Base-by-base conservation (phyloP, 306 rosid species). In the Quercus parvula region DNA sequence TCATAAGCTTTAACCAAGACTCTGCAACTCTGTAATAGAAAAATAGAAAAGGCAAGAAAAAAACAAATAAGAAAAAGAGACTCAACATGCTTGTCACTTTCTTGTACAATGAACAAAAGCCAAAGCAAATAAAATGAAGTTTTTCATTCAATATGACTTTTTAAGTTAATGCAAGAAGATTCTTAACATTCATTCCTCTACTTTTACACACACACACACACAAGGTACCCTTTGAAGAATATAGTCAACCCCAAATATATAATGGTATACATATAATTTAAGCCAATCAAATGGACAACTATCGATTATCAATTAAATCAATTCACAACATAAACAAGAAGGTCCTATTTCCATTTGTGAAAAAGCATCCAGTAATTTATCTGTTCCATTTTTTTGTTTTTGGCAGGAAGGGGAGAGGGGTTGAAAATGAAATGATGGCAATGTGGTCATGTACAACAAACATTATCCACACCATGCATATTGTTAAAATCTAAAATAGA, bases 1-100 rank as follows among this genome's bases (percentile, higher is more conserved):
- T 89, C 98, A 62, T 90, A 93, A 15, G 98, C 99, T 89, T 95
- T 95, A 73, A 83, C 75, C 24, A 91, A 90, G 78, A 51, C 85
- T 89, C 91, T 63, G 94, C 99, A 95, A 79, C 75, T 81, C 99
- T 95, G 97, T 38, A 79, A 75, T 24, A 54, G 64, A 85, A 83
- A 62, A 69, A 73, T 38, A 15, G 80, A 84, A 77, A 57, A 78
- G 55, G 56, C 0, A 82, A 66, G 56, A 68, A 77, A 12, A 12
- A 61, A 28, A 35, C 6, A 64, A 61, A 56, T 25, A 15, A 41
- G 33, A 63, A 69, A 2, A 57, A 51, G 81, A 84, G 68, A 14
- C 41, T 4, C 35, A 35, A 68, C n/a, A 3, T 15, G 30, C 19
- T 57, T 17, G 3, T 13, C 15, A 14, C 54, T 68, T 19, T 67